A percentile compares a stretch with the other conserved stretches of the same genome.
Conservation (phyloP, 345 rosid genomes). For the Conringia planisiliqua region DNA sequence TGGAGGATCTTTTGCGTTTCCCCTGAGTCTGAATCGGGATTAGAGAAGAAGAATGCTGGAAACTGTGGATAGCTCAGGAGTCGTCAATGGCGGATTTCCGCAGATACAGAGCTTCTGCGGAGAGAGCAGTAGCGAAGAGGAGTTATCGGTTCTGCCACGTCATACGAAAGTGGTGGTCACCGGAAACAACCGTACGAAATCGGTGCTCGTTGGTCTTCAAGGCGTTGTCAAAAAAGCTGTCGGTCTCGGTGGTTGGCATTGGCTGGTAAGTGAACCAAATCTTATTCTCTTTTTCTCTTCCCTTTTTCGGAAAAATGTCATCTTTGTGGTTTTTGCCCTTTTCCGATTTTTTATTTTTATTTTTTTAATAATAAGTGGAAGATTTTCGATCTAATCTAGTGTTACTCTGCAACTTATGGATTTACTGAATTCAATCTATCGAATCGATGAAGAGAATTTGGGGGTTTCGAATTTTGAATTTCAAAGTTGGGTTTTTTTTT, state of each 20-base stretch:
- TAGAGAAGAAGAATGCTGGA: slow-evolving; percentile 54
- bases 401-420: not conserved
- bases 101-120: slow-evolving; percentile 64
- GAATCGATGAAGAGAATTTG: not conserved
- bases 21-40: not conserved
- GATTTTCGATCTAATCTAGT: not conserved
- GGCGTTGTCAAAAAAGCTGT: slow-evolving; percentile 98
- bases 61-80: slow-evolving; percentile 61
- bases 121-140: slow-evolving; percentile 91
- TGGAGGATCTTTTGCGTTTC: slow-evolving; percentile 10
- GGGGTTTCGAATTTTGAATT: slow-evolving; percentile 14
- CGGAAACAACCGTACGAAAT: slow-evolving; percentile 93
- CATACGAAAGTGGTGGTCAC: slow-evolving; percentile 93
- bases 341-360: not conserved
- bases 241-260: slow-evolving; percentile 98
- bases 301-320: not conserved
- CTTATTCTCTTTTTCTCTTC: not conserved
- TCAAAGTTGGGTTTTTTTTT: not conserved
- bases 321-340: slow-evolving; percentile 14
- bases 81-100: slow-evolving; percentile 56
- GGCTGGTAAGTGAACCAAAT: slow-evolving; percentile 58
- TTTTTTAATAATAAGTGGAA: not conserved
- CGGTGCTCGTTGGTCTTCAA: slow-evolving; percentile 90
- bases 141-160: slow-evolving; percentile 90
- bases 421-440: not conserved